Percentiles rank a stretch among this genome's conserved stretches.
These are phyloP conservation scores for Juncus effusus DNA, from an alignment of 176 grass and related monocot species.

Conservation along the genomic window DNA sequence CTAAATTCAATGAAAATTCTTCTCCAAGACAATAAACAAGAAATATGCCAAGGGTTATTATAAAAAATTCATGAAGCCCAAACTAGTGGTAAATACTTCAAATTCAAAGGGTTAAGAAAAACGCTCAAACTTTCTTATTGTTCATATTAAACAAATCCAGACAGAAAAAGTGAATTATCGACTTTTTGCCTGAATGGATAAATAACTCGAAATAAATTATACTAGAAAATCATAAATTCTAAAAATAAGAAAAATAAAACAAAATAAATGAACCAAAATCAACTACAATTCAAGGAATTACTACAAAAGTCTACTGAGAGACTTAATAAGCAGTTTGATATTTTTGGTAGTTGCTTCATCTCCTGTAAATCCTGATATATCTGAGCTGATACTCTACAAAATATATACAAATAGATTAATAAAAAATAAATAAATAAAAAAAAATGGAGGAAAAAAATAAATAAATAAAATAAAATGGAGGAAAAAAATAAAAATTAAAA, in stretches of 20 bases:
- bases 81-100: too few species aligned
- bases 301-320: constrained; percentile 89
- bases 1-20: too few species aligned
- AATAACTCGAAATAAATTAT: background rate
- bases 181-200: too few species aligned
- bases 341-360: constrained; percentile 73
- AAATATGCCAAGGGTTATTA: too few species aligned
- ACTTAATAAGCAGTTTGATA: constrained; percentile 87
- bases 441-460: background rate
- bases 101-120: too few species aligned
- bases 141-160: too few species aligned
- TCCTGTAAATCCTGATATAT: constrained; percentile 84
- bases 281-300: constrained; percentile 7
- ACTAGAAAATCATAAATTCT: background rate
- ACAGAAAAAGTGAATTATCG: too few species aligned
- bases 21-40: too few species aligned
- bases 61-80: too few species aligned
- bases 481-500: constrained; percentile 23
- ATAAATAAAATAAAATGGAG: background rate
- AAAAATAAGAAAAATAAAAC: constrained; percentile 15
- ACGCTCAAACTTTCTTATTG: too few species aligned
- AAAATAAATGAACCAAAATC: constrained; percentile 14
- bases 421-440: background rate
- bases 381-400: constrained; percentile 89
- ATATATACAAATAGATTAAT: background rate